phyloP scores from a whole-genome alignment of 495 filamentous ascomycete species.

The Trypethelium eluteriae region DNA sequence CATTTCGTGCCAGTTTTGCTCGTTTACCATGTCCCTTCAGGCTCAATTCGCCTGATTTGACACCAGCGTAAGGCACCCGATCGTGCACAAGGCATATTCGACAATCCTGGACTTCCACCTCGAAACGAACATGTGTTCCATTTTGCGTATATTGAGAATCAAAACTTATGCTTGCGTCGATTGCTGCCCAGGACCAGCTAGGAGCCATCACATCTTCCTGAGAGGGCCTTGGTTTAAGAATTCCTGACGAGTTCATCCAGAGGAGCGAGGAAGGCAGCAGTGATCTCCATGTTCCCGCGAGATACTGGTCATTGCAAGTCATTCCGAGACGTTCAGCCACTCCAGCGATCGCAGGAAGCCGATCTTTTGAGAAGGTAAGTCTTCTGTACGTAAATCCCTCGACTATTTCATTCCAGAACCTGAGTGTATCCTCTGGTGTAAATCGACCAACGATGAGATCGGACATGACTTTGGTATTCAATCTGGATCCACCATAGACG shows the following conservation, averaged over 20 bases:
- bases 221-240: too few relatives aligned
- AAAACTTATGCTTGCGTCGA: conserved; percentile 2
- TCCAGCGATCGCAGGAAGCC: conserved; percentile 11
- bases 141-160: background rate
- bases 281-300: conserved; percentile 14
- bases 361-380: background rate
- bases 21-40: background rate
- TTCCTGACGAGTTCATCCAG: too few relatives aligned
- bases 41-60: conserved; percentile 1
- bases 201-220: too few relatives aligned
- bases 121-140: background rate
- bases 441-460: background rate
- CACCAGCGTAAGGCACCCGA: background rate
- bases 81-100: conserved; percentile 1
- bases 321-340: background rate
- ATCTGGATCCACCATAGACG: background rate
- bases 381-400: background rate
- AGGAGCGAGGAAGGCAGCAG: too few relatives aligned
- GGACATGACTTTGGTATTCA: background rate
- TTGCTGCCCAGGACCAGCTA: too few relatives aligned
- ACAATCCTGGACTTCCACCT: conserved; percentile 1
- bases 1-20: background rate
- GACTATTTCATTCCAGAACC: background rate
- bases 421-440: background rate
- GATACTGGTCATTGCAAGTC: background rate